A percentile compares a stretch with the other conserved stretches of the same genome.
Evolutionary conservation across 257 asterid genomes (phyloP).

Genomic region (Osmanthus fragrans): DNA sequence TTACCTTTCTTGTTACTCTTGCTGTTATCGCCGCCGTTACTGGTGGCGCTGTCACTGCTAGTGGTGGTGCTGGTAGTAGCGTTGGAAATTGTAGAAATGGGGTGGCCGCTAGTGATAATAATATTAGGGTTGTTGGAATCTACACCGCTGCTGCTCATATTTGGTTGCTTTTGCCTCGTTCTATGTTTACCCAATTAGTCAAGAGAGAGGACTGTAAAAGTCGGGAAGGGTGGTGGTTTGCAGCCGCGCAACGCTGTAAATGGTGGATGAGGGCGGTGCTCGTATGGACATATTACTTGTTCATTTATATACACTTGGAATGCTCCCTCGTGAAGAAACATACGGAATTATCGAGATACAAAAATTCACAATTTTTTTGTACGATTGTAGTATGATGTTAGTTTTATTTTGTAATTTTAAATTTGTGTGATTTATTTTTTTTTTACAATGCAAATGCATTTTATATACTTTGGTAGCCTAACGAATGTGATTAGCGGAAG

Average conservation of each 20-base stretch:
- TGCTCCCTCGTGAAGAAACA: constrained; percentile 22
- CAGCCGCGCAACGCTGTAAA: constrained; percentile 28
- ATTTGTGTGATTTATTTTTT: too few species aligned
- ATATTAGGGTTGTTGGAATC: constrained; percentile 3
- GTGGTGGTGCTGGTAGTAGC: constrained; percentile 14
- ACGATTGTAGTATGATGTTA: background rate
- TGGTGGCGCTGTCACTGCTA: constrained; percentile 19
- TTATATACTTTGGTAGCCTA: too few species aligned
- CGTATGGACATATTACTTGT: constrained; percentile 19
- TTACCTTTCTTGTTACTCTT: constrained; percentile 31
- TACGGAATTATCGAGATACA: background rate
- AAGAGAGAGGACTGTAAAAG: constrained; percentile 29
- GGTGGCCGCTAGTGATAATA: constrained; percentile 19
- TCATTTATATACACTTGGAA: background rate
- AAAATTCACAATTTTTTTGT: background rate
- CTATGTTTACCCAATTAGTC: constrained; percentile 60
- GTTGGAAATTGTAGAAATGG: background rate
- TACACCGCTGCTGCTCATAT: constrained; percentile 59
- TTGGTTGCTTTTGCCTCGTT: constrained; percentile 40
- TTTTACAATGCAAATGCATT: too few species aligned
- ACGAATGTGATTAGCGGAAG: too few species aligned
- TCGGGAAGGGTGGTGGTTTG: background rate
- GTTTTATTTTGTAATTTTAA: background rate
- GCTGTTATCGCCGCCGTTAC: background rate
- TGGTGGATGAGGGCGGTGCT: constrained; percentile 85